Evolutionary conservation across 2,329 filamentous ascomycete genomes (phyloP).

Genomic region (Ophiostoma sp.): DNA sequence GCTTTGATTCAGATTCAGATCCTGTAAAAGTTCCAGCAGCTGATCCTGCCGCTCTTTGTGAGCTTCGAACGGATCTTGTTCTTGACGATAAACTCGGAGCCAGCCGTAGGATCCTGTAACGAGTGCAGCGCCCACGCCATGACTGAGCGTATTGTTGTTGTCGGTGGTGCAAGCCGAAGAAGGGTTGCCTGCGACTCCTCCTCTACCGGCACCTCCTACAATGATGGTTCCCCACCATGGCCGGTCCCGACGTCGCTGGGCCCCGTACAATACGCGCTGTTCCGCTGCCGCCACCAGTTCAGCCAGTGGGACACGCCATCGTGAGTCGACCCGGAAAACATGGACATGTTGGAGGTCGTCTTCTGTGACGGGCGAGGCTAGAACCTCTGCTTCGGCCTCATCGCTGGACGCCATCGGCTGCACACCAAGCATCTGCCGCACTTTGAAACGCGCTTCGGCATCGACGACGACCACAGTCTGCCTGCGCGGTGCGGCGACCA

Average conservation of each 20-base stretch:
- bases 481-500: constrained; percentile 49
- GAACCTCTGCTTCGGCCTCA: not conserved
- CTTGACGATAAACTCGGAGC: constrained; percentile 50
- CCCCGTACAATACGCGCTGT: constrained; percentile 53
- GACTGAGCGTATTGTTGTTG: constrained; percentile 27
- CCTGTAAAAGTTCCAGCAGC: constrained; percentile 46
- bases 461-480: constrained; percentile 58
- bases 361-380: constrained; percentile 24
- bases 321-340: constrained; percentile 46
- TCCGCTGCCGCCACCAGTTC: constrained; percentile 45
- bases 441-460: constrained; percentile 56
- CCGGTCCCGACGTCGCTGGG: constrained; percentile 46
- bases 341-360: constrained; percentile 53
- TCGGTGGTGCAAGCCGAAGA: constrained; percentile 31
- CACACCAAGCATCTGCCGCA: constrained; percentile 45
- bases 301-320: constrained; percentile 31
- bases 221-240: constrained; percentile 62
- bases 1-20: constrained; percentile 35
- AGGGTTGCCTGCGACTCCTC: constrained; percentile 23
- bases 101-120: constrained; percentile 52
- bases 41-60: constrained; percentile 40
- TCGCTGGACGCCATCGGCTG: not conserved
- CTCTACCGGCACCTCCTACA: constrained; percentile 42
- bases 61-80: not conserved
- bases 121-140: constrained; percentile 29